phyloP scores from a whole-genome alignment of 805 yeast genomes.

The Yamadazyma philogaea region DNA sequence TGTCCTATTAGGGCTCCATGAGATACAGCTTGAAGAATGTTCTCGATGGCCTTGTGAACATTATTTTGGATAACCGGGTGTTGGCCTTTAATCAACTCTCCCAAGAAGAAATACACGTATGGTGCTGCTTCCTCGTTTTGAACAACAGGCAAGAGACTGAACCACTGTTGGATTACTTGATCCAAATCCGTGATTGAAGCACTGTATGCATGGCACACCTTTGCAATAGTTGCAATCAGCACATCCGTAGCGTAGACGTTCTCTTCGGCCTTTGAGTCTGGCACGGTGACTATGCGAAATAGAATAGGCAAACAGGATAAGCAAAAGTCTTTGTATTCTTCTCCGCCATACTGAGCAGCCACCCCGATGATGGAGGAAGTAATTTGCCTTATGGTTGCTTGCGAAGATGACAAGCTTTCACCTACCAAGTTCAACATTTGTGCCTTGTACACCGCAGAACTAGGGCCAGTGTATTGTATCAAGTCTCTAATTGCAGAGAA shows the following conservation, averaged over 20 bases:
- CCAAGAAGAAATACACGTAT: constrained; percentile 71
- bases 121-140: constrained; percentile 89
- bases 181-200: constrained; percentile 57
- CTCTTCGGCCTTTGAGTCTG: constrained; percentile 84
- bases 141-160: constrained; percentile 73
- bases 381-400: constrained; percentile 78
- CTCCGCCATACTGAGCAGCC: constrained; percentile 80
- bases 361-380: constrained; percentile 83
- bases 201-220: constrained; percentile 68
- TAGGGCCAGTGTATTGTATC: constrained; percentile 74
- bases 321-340: constrained; percentile 55
- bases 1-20: constrained; percentile 65
- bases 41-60: constrained; percentile 60
- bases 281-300: constrained; percentile 65
- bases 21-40: constrained; percentile 71
- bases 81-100: constrained; percentile 64
- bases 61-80: constrained; percentile 55
- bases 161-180: constrained; percentile 69
- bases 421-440: constrained; percentile 61
- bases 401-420: constrained; percentile 62
- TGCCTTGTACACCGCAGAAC: constrained; percentile 61
- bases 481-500: constrained; percentile 77
- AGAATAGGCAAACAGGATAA: constrained; percentile 72
- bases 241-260: constrained; percentile 86
- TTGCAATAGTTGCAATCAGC: constrained; percentile 78